Base-by-base conservation (phyloP, 2,329 filamentous ascomycete genomes). In the Emericellopsis cladophorae region DNA sequence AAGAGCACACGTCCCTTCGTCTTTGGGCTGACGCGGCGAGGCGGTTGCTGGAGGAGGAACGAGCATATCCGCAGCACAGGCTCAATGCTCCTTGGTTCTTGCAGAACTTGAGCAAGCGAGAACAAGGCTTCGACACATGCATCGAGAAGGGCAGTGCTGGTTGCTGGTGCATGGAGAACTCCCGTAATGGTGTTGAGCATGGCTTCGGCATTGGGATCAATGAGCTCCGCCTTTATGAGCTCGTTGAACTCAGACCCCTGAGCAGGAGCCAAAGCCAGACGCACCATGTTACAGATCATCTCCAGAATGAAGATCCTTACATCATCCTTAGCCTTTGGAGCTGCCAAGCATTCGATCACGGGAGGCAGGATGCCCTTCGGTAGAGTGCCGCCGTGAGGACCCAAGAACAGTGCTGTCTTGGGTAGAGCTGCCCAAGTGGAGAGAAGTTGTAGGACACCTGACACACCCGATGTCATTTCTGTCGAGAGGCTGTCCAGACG, bases 381-480 rank as follows among this genome's bases (percentile, higher is more conserved):
- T 31, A 68, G 56, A 4, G 58, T 58, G 12, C 51, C 49, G 9
- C 45, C 51, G 39, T 62, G 55, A 8, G 61, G 59, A 7, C 54
- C 59, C 7, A 98, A 68, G 50, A 92, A 85, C 7, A 79, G 54
- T 1, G 81, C 79, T 1, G 79, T 81, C 45, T 69, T 72, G 0
- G 76, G 68, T 18, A 81, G 71, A 43, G 74, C 73, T 4, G 86
- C 81, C 84, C 90, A 95, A 2, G 83, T 84, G 4, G 77, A 79
- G 46, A 98, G 78, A 5, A 98, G 67, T 46, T 81, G 80, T 45
- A 95, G 72, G 33, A 88, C 74, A 14, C 81, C 84, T 3, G 92
- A 96, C 7, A 95, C 70, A 12, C 87, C 86, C 55, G 98, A 89
- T 0, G 87, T 84, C 35, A 86, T 95, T 62, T 98, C 92, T 5